phyloP scores from a whole-genome alignment of 176 grass and related monocot species.

The Aechmea fasciata region DNA sequence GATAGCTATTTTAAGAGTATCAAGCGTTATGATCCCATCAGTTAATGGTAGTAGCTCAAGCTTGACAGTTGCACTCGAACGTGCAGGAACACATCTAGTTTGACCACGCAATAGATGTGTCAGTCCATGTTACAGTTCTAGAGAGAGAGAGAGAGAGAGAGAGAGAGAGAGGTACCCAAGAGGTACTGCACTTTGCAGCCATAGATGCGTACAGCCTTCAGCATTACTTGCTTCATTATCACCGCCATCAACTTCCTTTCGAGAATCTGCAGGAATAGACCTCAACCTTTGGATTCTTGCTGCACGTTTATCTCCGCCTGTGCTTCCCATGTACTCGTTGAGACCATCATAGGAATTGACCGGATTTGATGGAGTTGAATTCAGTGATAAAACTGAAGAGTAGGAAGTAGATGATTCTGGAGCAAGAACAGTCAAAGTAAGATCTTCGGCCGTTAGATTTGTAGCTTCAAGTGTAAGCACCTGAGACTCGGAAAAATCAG shows the following conservation, averaged over 20 bases:
- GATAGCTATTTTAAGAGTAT: constrained; percentile 85
- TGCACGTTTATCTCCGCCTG: constrained; percentile 28
- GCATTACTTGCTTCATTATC: constrained; percentile 36
- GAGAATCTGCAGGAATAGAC: constrained; percentile 31
- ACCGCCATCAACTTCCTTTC: constrained; percentile 44
- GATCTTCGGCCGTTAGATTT: constrained; percentile 84
- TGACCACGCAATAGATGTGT: not conserved
- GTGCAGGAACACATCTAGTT: constrained; percentile 74
- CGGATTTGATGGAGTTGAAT: constrained; percentile 60
- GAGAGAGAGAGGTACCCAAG: constrained; percentile 56
- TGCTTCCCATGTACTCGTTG: constrained; percentile 35
- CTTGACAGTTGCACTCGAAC: constrained; percentile 87
- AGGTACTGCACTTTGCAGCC: constrained; percentile 90
- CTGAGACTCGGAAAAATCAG: constrained; percentile 36
- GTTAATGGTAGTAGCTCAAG: constrained; percentile 89
- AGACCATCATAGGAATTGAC: constrained; percentile 34
- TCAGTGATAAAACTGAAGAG: constrained; percentile 71
- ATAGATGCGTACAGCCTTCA: constrained; percentile 80
- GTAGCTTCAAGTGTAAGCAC: constrained; percentile 95
- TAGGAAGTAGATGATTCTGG: constrained; percentile 73
- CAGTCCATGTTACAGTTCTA: not conserved
- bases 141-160: constrained; percentile 11
- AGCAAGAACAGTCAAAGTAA: constrained; percentile 90
- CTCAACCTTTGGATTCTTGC: constrained; percentile 32
- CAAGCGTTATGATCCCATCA: constrained; percentile 90